phyloP scores from a whole-genome alignment of 73 alveolate species.

The Paramecium octaurelia region DNA sequence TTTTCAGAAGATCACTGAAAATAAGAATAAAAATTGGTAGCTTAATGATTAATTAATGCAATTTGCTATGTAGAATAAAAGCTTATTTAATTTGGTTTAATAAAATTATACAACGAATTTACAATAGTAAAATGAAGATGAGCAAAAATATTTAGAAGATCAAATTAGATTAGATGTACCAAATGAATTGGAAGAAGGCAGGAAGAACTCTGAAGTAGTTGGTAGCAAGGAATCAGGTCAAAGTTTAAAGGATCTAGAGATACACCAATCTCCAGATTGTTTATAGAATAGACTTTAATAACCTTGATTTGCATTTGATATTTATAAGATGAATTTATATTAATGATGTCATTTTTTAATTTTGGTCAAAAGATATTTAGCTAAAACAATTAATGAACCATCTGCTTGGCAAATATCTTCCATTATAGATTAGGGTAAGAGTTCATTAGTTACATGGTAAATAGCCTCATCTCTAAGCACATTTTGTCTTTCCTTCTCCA shows the following conservation, averaged over 20 bases:
- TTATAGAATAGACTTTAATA: neutral
- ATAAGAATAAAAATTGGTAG: neutral
- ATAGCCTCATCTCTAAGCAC: slow-evolving; percentile 57
- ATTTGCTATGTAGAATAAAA: neutral
- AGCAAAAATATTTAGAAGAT: neutral
- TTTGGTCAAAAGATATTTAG: slow-evolving; percentile 48
- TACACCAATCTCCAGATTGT: neutral
- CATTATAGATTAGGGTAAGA: slow-evolving; percentile 1
- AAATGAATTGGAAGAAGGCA: neutral
- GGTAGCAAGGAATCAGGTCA: neutral
- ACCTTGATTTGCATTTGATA: neutral
- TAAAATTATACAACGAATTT: neutral
- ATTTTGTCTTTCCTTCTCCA: slow-evolving; percentile 52
- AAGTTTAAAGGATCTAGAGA: neutral
- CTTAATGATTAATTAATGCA: neutral
- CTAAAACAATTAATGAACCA: slow-evolving; percentile 55
- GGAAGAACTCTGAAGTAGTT: neutral
- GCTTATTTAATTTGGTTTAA: neutral
- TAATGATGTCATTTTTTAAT: slow-evolving; percentile 37
- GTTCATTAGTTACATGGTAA: slow-evolving; percentile 31
- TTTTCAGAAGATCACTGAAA: neutral
- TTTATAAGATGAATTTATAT: neutral
- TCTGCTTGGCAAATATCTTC: slow-evolving; percentile 57
- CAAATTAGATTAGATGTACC: neutral
- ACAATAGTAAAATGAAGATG: neutral